These are phyloP conservation scores for Neurospora pannonica DNA, from an alignment of 495 filamentous ascomycete species.

Conservation along the genomic window DNA sequence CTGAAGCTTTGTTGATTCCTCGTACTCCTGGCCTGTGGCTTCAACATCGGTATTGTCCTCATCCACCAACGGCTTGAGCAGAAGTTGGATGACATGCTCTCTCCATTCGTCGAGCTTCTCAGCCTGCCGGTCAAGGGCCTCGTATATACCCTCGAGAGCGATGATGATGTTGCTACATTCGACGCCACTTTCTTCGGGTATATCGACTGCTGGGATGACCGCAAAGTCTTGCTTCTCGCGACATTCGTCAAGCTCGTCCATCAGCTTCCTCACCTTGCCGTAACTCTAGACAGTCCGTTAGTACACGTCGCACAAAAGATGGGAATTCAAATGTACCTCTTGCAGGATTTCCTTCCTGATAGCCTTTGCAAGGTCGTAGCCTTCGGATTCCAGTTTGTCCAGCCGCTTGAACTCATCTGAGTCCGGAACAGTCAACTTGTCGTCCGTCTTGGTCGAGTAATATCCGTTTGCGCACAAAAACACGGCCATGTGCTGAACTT, in stretches of 20 bases:
- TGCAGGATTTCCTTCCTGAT: slow-evolving; percentile 68
- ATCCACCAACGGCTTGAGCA: slow-evolving; percentile 70
- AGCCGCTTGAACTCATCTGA: slow-evolving; percentile 56
- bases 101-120: slow-evolving; percentile 64
- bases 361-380: slow-evolving; percentile 66
- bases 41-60: slow-evolving; percentile 55
- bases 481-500: slow-evolving; percentile 68
- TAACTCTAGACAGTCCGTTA: slow-evolving; percentile 15
- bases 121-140: slow-evolving; percentile 58
- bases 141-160: slow-evolving; percentile 30
- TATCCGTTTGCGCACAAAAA: slow-evolving; percentile 81
- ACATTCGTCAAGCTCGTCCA: slow-evolving; percentile 41
- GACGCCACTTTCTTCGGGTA: slow-evolving; percentile 16
- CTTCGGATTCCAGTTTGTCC: slow-evolving; percentile 58
- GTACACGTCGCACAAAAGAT: background rate
- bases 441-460: slow-evolving; percentile 69
- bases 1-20: slow-evolving; percentile 75
- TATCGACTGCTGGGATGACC: slow-evolving; percentile 43
- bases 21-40: slow-evolving; percentile 79
- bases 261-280: slow-evolving; percentile 24
- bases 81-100: slow-evolving; percentile 54
- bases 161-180: slow-evolving; percentile 25
- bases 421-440: slow-evolving; percentile 48
- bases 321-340: slow-evolving; percentile 20
- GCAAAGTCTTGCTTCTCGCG: slow-evolving; percentile 45